Evolutionary conservation across 1,284 basidiomycete genomes (phyloP).

Genomic region (Meira miltonrushii): DNA sequence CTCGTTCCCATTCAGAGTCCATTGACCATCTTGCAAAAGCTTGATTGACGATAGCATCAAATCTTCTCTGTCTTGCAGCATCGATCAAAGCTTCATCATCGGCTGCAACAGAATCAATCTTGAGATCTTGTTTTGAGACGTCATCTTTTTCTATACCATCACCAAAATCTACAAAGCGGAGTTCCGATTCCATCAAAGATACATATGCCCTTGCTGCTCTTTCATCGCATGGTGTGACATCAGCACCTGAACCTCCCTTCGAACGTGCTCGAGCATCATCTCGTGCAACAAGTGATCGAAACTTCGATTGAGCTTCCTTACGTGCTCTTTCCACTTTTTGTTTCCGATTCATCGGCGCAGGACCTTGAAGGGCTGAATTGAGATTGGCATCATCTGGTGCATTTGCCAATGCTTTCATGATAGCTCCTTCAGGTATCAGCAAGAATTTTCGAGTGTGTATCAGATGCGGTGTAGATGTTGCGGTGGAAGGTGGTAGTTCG

Average conservation of each 20-base stretch:
- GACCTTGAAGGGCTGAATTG: conserved; percentile 14
- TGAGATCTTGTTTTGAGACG: neutral
- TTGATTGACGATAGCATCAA: conserved; percentile 25
- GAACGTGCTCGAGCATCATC: neutral
- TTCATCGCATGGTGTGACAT: conserved; percentile 27
- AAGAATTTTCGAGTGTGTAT: conserved; percentile 33
- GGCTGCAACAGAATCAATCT: neutral
- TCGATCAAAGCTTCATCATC: conserved; percentile 17
- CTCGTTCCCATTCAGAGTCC: conserved; percentile 33
- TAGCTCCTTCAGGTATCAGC: conserved; percentile 24
- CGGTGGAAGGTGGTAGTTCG: conserved; percentile 19
- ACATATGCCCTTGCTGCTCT: conserved; percentile 28
- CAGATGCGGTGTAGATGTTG: conserved; percentile 27
- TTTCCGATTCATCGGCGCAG: conserved; percentile 16
- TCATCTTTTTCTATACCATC: conserved; percentile 16
- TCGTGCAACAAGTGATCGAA: conserved; percentile 20
- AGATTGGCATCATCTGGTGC: conserved; percentile 6
- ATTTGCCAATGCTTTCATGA: conserved; percentile 17
- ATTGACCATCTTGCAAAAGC: conserved; percentile 33
- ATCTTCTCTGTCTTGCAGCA: conserved; percentile 20
- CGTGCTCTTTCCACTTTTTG: conserved; percentile 24
- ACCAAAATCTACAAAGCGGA: conserved; percentile 29
- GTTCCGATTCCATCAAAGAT: conserved; percentile 28
- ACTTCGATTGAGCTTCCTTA: conserved; percentile 20
- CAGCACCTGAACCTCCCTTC: neutral